These are phyloP conservation scores for Iodosphaeria phyllophila DNA, from an alignment of 2,329 filamentous ascomycete genomes.

Conservation along the genomic window DNA sequence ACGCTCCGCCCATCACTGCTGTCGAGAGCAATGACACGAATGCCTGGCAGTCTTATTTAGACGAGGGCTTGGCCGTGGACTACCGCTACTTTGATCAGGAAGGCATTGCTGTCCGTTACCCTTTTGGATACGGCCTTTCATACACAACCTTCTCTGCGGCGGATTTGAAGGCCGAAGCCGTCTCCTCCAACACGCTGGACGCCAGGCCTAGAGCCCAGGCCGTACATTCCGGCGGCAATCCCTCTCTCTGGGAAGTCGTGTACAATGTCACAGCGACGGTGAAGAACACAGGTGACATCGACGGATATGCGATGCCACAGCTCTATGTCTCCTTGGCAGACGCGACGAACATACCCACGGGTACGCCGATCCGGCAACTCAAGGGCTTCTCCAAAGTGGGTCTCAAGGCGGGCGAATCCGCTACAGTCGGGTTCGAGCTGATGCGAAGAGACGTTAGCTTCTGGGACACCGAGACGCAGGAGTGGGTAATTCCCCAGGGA, in stretches of 20 bases:
- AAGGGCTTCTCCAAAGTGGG: conserved; percentile 65
- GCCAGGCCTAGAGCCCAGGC: conserved; percentile 5
- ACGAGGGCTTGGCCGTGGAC: conserved; percentile 48
- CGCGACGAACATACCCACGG: not conserved
- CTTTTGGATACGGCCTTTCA: conserved; percentile 44
- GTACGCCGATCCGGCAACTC: conserved; percentile 46
- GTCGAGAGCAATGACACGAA: conserved; percentile 17
- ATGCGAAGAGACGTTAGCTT: conserved; percentile 70
- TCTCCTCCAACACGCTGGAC: conserved; percentile 1
- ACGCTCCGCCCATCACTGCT: conserved; percentile 18
- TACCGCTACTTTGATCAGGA: conserved; percentile 46
- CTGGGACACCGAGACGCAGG: conserved; percentile 59
- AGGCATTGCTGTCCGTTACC: conserved; percentile 39
- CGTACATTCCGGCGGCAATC: conserved; percentile 42
- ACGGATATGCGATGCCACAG: conserved; percentile 56
- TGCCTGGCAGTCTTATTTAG: conserved; percentile 30
- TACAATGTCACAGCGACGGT: conserved; percentile 48
- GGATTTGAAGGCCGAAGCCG: conserved; percentile 2
- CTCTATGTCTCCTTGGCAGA: conserved; percentile 15
- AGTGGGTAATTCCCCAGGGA: conserved; percentile 37
- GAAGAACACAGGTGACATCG: conserved; percentile 47
- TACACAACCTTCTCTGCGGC: conserved; percentile 38
- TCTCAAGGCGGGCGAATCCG: conserved; percentile 47
- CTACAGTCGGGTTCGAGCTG: conserved; percentile 48
- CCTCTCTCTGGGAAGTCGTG: conserved; percentile 45